Base-by-base conservation (phyloP, 371 early-diverging fungal genomes). In the Zychaea mexicana region DNA sequence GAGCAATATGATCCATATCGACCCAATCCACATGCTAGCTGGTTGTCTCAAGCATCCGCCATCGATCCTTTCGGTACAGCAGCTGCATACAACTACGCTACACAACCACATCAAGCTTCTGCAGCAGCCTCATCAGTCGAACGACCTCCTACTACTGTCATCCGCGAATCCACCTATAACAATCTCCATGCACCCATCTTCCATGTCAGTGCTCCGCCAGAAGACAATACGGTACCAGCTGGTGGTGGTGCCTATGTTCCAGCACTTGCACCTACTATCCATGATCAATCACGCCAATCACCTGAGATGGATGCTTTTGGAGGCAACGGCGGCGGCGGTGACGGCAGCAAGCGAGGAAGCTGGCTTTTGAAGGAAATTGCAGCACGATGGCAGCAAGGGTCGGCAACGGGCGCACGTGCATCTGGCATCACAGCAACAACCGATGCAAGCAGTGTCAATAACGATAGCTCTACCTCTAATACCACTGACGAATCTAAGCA, bases 331-430 rank as follows among this genome's bases (percentile, higher is more conserved):
- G 33, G 33, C 5, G 33, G 33, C 5, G 33, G 33, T 8, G 33
- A n/a, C 13, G 42, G 22, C 13, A n/a, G 38, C 19, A 49, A 49
- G 28, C 32, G 55, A 28, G 30, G 57, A 56, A 63, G 64, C 38
- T 63, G 64, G 64, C 24, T 63, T 27, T 38, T 63, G n/a, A 63
- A 63, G 38, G 64, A 63, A 36, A 63, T 63, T 57, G 64, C 64
- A 21, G 55, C 56, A 15, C 57, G 64, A 12, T 63, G 64, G 64
- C 57, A 46, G 33, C 64, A 63, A 36, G 64, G 64, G 24, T 63
- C 64, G 15, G 26, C 56, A 4, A 52, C 64, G 1, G 64, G 64
- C 19, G 64, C 64, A 9, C 64, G 63, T 22, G 55, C 49, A 3
- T 63, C 60, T 1, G 58, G 36, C 17, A 31, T 59, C 4, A 46